phyloP scores from a whole-genome alignment of 140 eudicot species.

The Flaveria floridana region DNA sequence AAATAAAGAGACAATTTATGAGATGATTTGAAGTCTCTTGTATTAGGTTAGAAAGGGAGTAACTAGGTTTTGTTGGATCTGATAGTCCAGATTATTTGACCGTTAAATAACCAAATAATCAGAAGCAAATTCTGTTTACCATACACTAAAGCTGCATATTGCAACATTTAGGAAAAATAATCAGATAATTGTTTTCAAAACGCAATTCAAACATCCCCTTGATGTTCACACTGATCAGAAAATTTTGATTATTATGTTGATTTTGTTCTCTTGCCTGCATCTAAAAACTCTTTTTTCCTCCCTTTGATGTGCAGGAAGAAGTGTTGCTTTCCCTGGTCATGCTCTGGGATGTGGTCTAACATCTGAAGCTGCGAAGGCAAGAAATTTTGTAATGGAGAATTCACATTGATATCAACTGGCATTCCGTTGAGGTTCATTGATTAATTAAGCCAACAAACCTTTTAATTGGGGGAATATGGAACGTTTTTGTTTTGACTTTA shows the following conservation, averaged over 20 bases:
- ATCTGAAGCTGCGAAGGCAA: constrained; percentile 91
- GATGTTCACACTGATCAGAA: background rate
- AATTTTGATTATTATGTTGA: constrained; percentile 4
- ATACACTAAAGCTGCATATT: background rate
- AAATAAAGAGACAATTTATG: background rate
- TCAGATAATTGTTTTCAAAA: background rate
- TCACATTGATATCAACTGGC: constrained; percentile 41
- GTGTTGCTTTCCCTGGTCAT: constrained; percentile 99
- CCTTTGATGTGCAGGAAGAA: constrained; percentile 56
- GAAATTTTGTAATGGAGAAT: constrained; percentile 52
- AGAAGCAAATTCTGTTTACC: background rate
- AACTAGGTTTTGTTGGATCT: background rate
- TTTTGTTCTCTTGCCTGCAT: constrained; percentile 2
- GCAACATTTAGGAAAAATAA: background rate
- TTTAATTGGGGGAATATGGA: constrained; percentile 18
- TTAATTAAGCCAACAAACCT: constrained; percentile 31
- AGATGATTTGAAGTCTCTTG: background rate
- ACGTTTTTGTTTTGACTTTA: constrained; percentile 17
- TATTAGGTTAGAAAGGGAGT: background rate
- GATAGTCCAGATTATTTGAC: background rate
- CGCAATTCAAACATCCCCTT: background rate
- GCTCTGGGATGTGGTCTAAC: constrained; percentile 91
- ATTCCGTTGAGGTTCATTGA: constrained; percentile 44
- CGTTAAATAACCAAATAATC: background rate
- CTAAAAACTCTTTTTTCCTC: background rate